Percentiles rank a stretch among this genome's conserved stretches.
Evolutionary conservation across 1,284 basidiomycete species (phyloP).

Genomic region (Tylopilus sp.): DNA sequence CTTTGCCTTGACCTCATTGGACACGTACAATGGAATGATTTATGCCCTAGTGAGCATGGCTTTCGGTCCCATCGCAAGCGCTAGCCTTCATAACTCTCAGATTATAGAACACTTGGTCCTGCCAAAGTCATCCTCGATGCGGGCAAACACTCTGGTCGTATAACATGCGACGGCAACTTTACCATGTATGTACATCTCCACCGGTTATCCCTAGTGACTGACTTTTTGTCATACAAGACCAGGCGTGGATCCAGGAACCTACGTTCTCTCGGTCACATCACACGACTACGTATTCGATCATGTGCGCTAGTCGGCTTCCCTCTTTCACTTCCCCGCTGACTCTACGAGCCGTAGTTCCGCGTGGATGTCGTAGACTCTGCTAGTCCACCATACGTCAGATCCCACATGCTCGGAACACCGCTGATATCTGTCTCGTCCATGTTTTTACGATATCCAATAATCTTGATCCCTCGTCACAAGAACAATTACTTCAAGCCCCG

Average conservation of each 20-base stretch:
- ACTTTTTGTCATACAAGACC: conserved; percentile 41
- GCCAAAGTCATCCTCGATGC: conserved; percentile 60
- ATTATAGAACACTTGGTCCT: conserved; percentile 46
- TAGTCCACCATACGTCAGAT: conserved; percentile 51
- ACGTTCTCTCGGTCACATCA: conserved; percentile 61
- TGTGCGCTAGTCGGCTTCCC: conserved; percentile 37
- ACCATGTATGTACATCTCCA: conserved; percentile 62
- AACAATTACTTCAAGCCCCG: conserved; percentile 66
- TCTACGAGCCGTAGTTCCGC: conserved; percentile 33
- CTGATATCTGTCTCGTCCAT: conserved; percentile 55
- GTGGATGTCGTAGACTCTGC: conserved; percentile 55
- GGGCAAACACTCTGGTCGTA: conserved; percentile 48
- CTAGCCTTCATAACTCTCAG: conserved; percentile 29
- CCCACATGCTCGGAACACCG: conserved; percentile 67
- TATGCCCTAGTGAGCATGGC: conserved; percentile 53
- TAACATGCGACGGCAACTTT: conserved; percentile 59
- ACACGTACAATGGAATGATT: conserved; percentile 59
- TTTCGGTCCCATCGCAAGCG: neutral
- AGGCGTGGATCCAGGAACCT: conserved; percentile 59
- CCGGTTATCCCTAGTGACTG: conserved; percentile 4
- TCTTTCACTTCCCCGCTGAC: conserved; percentile 2
- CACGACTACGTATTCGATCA: conserved; percentile 68
- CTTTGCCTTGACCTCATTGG: conserved; percentile 55
- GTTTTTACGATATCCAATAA: conserved; percentile 64
- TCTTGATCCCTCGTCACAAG: conserved; percentile 49